A percentile compares a stretch with the other conserved stretches of the same genome.
phyloP scores from a whole-genome alignment of 352 stramenopile species.

The Pythium aquatile region DNA sequence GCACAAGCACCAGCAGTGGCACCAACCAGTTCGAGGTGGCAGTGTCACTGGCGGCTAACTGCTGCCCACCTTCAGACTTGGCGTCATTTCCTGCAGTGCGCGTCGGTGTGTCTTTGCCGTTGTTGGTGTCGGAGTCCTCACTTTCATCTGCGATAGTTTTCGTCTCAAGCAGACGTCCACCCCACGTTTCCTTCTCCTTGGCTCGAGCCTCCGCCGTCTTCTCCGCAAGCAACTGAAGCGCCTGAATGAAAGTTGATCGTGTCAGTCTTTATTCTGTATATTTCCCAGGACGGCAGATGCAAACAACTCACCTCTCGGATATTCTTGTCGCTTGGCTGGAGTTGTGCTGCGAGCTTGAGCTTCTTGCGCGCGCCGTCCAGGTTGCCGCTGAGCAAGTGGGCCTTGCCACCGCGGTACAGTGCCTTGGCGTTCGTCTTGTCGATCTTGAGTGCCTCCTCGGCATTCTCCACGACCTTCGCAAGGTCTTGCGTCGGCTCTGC shows the following conservation, averaged over 20 bases:
- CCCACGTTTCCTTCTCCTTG: constrained; percentile 73
- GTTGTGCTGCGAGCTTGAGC: constrained; percentile 57
- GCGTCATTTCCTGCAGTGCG: not conserved
- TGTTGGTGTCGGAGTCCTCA: constrained; percentile 1
- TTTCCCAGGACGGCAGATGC: too few species aligned
- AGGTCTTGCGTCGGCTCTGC: constrained; percentile 33
- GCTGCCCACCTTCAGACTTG: constrained; percentile 11
- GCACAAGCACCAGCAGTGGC: constrained; percentile 17
- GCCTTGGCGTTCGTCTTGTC: constrained; percentile 82
- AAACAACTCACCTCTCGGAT: constrained; percentile 49
- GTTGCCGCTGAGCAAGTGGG: constrained; percentile 56
- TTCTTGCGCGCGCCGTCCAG: constrained; percentile 57
- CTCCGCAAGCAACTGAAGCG: constrained; percentile 44
- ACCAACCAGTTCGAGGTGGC: constrained; percentile 10
- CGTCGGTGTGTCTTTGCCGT: not conserved
- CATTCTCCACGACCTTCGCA: constrained; percentile 63
- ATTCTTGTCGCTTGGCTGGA: constrained; percentile 64
- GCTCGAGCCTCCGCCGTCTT: constrained; percentile 51
- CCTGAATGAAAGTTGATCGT: constrained; percentile 8
- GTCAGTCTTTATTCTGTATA: not conserved
- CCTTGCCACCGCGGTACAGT: constrained; percentile 73
- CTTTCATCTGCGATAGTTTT: constrained; percentile 18
- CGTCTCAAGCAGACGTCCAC: constrained; percentile 46
- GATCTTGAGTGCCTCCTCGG: constrained; percentile 61
- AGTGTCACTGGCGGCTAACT: not conserved